Evolutionary conservation across 768 basidiomycete species (phyloP), one percentile per base, ranked within the genome.

Genomic region (Leccinellum luteum): DNA sequence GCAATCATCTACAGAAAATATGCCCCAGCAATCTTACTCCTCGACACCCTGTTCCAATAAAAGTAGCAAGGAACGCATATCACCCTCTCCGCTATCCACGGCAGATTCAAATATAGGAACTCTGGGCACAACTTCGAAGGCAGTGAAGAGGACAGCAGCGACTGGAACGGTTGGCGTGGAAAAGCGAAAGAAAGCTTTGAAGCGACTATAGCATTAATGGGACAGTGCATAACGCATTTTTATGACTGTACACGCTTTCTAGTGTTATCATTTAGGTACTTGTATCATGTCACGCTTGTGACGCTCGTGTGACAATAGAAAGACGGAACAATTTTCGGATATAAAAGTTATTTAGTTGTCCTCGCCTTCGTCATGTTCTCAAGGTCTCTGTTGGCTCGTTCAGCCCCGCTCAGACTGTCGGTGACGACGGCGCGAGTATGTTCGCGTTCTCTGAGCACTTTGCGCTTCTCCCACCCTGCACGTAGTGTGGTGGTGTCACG

Each of bases 161-260:
- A 80, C 85, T 0, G 79, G 80, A 1, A 75, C 74, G 12, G 80
- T 78, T 3, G 84, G 84, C 2, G 84, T 82, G 3, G 90, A 92
- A 74, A 93, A 93, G 76, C 79, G 92, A 71, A 93, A 93, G 81
- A 93, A 92, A 78, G 92, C 91, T 4, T 74, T 93, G 64, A 93
- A 90, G 74, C 79, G 91, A 61, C 73, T 93, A 71, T 93, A 65
- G 73, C 14, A 30, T 38, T 38, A 38, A 38, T 44, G 41, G 54
- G 50, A 56, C 19, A 10, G 44, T 55, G 41, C 57, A 30, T 55
- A 58, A 48, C 53, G 50, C 25, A 17, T 44, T 45, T n/a, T 48
- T 4, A 54, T 35, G 56, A 34, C 7, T 64, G 55, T 57, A 57
- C 44, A 47, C 17, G 25, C 47, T 21, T 17, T 53, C 28, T 51